Conservation (phyloP, 2,329 filamentous ascomycete genomes). For the Curvularia verruculosa region DNA sequence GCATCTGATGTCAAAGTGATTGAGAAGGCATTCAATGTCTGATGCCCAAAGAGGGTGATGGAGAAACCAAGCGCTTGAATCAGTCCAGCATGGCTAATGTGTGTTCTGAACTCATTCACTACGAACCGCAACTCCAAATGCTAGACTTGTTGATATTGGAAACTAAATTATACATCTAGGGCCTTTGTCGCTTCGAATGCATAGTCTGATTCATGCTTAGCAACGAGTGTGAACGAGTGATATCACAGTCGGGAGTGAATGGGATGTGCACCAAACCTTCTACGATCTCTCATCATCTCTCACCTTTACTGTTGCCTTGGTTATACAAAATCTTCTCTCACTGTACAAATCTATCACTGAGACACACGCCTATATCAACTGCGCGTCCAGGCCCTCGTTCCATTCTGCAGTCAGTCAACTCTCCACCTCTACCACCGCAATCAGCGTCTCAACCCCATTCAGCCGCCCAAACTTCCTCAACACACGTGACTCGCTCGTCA, state of each 20-base stretch:
- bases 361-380: constrained; percentile 8
- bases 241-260: constrained; percentile 15
- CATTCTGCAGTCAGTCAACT: constrained; percentile 12
- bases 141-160: background rate
- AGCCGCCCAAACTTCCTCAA: background rate
- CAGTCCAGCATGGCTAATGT: background rate
- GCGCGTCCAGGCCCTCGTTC: background rate
- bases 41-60: background rate
- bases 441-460: background rate
- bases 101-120: background rate
- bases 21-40: constrained; percentile 12
- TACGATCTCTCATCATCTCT: background rate
- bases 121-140: background rate
- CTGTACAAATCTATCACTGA: background rate
- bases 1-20: background rate
- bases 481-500: background rate
- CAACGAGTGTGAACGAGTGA: background rate
- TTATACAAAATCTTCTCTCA: constrained; percentile 15
- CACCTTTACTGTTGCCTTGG: constrained; percentile 13
- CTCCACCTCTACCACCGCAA: background rate
- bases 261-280: background rate
- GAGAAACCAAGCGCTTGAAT: background rate
- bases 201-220: background rate
- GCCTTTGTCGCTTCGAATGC: background rate
- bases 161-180: background rate